Percentiles rank a stretch among this genome's conserved stretches.
Evolutionary conservation across 345 rosid genomes (phyloP).

Genomic region (Populus simonii): DNA sequence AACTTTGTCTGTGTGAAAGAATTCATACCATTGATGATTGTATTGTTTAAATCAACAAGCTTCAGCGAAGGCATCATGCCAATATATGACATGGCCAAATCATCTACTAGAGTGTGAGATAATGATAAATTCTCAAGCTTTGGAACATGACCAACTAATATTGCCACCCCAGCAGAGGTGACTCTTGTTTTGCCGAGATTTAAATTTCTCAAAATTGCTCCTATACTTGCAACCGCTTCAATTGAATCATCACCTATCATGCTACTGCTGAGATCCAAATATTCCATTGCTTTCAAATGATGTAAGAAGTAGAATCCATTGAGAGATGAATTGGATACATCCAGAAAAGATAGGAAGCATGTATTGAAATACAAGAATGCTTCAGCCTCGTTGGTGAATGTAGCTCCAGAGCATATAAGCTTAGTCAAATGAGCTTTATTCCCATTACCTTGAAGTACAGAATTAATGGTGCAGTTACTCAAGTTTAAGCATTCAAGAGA

Average conservation of each 20-base stretch:
- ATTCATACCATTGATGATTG: conserved; percentile 59
- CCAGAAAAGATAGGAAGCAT: conserved; percentile 52
- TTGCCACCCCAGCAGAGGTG: conserved; percentile 57
- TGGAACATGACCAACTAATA: conserved; percentile 62
- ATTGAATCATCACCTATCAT: conserved; percentile 63
- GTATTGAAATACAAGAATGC: conserved; percentile 44
- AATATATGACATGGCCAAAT: conserved; percentile 52
- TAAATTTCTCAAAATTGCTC: conserved; percentile 57
- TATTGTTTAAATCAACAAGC: conserved; percentile 68
- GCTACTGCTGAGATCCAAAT: conserved; percentile 67
- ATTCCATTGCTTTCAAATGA: conserved; percentile 53
- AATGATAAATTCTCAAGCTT: conserved; percentile 60
- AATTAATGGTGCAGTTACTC: conserved; percentile 67
- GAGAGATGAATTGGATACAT: conserved; percentile 61
- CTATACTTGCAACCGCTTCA: conserved; percentile 50
- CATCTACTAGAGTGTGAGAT: conserved; percentile 58
- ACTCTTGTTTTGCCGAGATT: conserved; percentile 66
- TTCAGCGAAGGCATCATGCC: conserved; percentile 57
- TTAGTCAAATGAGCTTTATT: conserved; percentile 49
- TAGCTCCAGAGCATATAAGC: conserved; percentile 62
- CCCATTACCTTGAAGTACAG: conserved; percentile 37
- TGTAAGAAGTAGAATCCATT: conserved; percentile 51
- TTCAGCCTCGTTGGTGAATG: conserved; percentile 54
- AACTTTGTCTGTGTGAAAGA: not conserved
- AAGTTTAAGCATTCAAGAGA: conserved; percentile 72